Evolutionary conservation across 768 basidiomycete species (phyloP), one percentile per base, ranked within the genome.

Genomic region (Dendrothele bispora): DNA sequence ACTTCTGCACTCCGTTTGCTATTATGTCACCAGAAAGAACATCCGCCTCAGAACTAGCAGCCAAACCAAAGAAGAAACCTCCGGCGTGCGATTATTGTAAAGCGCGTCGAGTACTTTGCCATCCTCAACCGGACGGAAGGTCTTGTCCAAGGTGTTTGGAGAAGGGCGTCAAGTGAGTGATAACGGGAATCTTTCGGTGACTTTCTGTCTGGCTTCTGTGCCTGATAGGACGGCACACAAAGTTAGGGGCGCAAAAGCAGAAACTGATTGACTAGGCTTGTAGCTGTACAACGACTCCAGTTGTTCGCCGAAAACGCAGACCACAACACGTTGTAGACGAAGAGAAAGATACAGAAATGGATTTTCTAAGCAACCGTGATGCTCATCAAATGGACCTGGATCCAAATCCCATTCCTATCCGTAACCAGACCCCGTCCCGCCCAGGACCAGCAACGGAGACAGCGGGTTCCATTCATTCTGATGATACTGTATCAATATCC

Each of bases 91-190:
- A 50, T 30, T 26, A 27, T 20, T 54, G 48, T 29, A 54, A 54
- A 36, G 39, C 38, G 3, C 42, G 39, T 21, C 43, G 48, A 7
- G 52, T 54, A 7, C 43, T 46, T 24, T 54, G 52, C 26, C 32
- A 46, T 29, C 43, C 43, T 29, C 38, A 40, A 15, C 17, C 39
- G 38, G 30, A 46, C 3, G 39, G 35, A 15, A 25, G 17, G 17
- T 42, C 52, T 5, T 54, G 52, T 43, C 52, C 52, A 10, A 43
- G 52, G 12, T 54, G 52, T 54, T 26, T 38, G 20, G 44, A 50
- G 30, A 54, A 50, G 26, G 41, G 43, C 7, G 27, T 50, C 14
- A 5, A 27, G 52, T 54, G 39, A 30, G 48, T 46, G n/a, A n/a
- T n/a, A n/a, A n/a, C n/a, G n/a, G n/a, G n/a, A n/a, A n/a, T n/a